Conservation (phyloP, 805 yeast genomes). For the Metschnikowia borealis region DNA sequence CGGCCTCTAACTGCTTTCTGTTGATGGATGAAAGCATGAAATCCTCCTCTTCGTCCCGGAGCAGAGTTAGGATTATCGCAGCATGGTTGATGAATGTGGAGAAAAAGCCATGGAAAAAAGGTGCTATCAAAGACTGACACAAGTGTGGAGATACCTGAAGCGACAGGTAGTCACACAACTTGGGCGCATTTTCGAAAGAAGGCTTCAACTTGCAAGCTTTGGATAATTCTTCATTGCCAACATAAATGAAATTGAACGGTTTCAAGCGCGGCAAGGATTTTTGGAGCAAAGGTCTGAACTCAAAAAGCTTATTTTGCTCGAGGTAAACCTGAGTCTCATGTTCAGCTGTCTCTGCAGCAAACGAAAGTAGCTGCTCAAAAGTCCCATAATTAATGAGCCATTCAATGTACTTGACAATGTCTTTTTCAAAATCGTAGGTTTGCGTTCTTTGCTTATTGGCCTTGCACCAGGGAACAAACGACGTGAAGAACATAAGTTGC, state of each 20-base stretch:
- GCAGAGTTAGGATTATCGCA: slow-evolving; percentile 61
- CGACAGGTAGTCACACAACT: slow-evolving; percentile 26
- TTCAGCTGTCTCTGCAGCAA: slow-evolving; percentile 54
- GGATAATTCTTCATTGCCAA: slow-evolving; percentile 33
- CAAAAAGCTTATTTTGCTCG: slow-evolving; percentile 52
- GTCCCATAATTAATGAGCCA: slow-evolving; percentile 62
- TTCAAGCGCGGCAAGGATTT: slow-evolving; percentile 56
- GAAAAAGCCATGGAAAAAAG: slow-evolving; percentile 48
- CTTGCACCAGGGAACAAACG: slow-evolving; percentile 69
- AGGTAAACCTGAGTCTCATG: slow-evolving; percentile 30
- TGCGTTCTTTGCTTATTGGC: slow-evolving; percentile 35
- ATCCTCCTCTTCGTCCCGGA: slow-evolving; percentile 75
- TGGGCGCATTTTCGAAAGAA: slow-evolving; percentile 24
- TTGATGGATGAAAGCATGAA: slow-evolving; percentile 49
- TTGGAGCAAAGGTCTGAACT: slow-evolving; percentile 63
- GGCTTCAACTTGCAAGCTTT: slow-evolving; percentile 27
- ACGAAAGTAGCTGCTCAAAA: slow-evolving; percentile 60
- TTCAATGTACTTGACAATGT: slow-evolving; percentile 58
- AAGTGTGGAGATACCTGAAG: slow-evolving; percentile 21
- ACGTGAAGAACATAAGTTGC: slow-evolving; percentile 48
- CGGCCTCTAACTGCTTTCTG: slow-evolving; percentile 38
- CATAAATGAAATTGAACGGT: slow-evolving; percentile 51
- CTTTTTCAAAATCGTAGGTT: slow-evolving; percentile 50
- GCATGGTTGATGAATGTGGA: slow-evolving; percentile 56
- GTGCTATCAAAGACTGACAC: slow-evolving; percentile 31